Conservation (phyloP, 768 basidiomycete species). For the Mycena epipterygia region DNA sequence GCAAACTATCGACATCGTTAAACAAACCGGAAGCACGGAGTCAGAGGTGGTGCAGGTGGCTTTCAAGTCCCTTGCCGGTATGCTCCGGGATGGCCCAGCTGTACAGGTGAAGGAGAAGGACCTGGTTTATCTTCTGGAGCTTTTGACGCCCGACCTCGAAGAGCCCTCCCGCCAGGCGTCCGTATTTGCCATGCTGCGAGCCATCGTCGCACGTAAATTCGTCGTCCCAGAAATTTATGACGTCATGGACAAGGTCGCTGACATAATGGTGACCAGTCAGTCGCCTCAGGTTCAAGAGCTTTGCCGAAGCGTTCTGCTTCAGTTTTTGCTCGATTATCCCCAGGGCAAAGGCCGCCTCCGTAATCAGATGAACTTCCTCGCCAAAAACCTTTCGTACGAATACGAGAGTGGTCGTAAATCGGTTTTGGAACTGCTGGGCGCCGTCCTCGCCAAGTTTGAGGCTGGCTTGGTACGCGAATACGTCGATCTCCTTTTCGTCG, state of each 20-base stretch:
- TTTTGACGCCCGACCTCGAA: conserved; percentile 91
- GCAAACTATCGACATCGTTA: conserved; percentile 88
- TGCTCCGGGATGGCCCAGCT: conserved; percentile 90
- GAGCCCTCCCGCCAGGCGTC: conserved; percentile 88
- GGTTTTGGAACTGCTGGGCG: conserved; percentile 93
- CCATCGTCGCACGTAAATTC: conserved; percentile 91
- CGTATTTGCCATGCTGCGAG: conserved; percentile 90
- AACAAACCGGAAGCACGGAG: conserved; percentile 87
- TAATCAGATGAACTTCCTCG: conserved; percentile 91
- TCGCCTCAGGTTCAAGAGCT: conserved; percentile 92
- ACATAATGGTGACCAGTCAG: conserved; percentile 94
- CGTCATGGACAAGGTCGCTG: conserved; percentile 92
- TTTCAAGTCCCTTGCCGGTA: conserved; percentile 85
- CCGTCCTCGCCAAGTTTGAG: conserved; percentile 89
- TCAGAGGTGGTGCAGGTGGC: conserved; percentile 92
- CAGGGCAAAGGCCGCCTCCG: conserved; percentile 93
- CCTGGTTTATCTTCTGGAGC: conserved; percentile 86
- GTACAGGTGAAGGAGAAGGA: conserved; percentile 92
- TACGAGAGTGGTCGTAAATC: conserved; percentile 93
- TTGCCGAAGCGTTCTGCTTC: conserved; percentile 88
- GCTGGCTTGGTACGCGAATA: conserved; percentile 80
- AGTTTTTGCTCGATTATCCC: conserved; percentile 97
- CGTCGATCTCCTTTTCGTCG: conserved; percentile 90
- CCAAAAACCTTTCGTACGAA: conserved; percentile 91
- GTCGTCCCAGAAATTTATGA: conserved; percentile 98